Percentiles rank a stretch among this genome's conserved stretches.
phyloP scores from a whole-genome alignment of 2,329 filamentous ascomycete species.

The Microcyclospora tardicrescens region DNA sequence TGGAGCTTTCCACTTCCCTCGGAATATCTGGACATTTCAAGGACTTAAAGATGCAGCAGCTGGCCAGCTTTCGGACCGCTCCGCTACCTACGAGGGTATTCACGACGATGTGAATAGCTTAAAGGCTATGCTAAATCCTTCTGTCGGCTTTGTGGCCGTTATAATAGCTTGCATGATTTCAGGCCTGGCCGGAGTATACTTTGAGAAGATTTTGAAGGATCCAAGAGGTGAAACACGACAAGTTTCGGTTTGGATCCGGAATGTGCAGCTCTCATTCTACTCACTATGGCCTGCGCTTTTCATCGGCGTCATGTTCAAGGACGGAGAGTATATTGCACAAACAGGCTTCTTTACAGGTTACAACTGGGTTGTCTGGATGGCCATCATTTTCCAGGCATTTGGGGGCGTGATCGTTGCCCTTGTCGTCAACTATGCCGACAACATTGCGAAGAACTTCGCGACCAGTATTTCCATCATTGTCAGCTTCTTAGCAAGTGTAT shows the following conservation, averaged over 20 bases:
- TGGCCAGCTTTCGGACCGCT: slow-evolving; percentile 48
- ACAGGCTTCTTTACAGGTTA: slow-evolving; percentile 92
- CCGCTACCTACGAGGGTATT: slow-evolving; percentile 85
- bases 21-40: slow-evolving; percentile 65
- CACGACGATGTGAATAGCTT: slow-evolving; percentile 45
- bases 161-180: slow-evolving; percentile 67
- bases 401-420: slow-evolving; percentile 76
- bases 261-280: slow-evolving; percentile 89
- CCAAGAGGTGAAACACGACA: slow-evolving; percentile 43
- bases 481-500: slow-evolving; percentile 72
- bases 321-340: slow-evolving; percentile 69
- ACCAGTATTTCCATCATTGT: slow-evolving; percentile 84
- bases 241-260: slow-evolving; percentile 82
- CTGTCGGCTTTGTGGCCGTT: slow-evolving; percentile 66
- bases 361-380: slow-evolving; percentile 80
- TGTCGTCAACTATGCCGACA: slow-evolving; percentile 72
- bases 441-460: slow-evolving; percentile 87
- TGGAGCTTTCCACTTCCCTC: slow-evolving; percentile 55
- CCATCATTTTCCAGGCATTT: slow-evolving; percentile 67
- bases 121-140: slow-evolving; percentile 56
- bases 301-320: slow-evolving; percentile 73
- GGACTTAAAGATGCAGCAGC: slow-evolving; percentile 44
- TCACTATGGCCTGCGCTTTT: slow-evolving; percentile 82
- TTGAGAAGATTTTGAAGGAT: slow-evolving; percentile 85
- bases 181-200: slow-evolving; percentile 73